Conservation (phyloP, 257 asterid genomes). For the Salvia miltiorrhiza region DNA sequence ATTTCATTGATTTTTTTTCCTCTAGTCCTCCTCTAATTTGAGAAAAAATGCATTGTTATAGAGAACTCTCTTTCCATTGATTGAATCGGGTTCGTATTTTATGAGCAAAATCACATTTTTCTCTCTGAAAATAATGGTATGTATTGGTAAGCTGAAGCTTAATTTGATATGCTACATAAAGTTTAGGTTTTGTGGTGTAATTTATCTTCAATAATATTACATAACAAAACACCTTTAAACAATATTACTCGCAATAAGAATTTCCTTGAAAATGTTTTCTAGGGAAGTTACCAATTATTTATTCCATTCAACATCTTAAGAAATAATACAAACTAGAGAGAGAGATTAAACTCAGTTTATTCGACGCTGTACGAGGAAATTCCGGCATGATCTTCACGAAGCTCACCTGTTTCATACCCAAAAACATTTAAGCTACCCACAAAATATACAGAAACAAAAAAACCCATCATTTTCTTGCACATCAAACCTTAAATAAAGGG, state of each 20-base stretch:
- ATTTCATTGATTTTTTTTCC: neutral
- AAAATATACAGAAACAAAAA: neutral
- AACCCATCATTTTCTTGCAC: neutral
- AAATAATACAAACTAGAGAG: neutral
- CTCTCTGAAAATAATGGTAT: too few relatives aligned
- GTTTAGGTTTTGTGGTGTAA: too few relatives aligned
- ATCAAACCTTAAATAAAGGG: slow-evolving; percentile 80
- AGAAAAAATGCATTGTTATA: neutral
- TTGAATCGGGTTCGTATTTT: neutral
- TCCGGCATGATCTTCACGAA: slow-evolving; percentile 58
- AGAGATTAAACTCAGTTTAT: slow-evolving; percentile 49
- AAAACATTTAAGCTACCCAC: neutral
- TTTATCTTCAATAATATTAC: too few relatives aligned
- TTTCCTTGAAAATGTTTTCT: too few relatives aligned
- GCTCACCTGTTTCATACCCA: slow-evolving; percentile 48
- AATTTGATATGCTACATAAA: too few relatives aligned
- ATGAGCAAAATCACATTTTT: too few relatives aligned
- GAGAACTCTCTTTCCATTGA: neutral
- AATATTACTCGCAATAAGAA: too few relatives aligned
- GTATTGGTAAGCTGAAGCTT: too few relatives aligned
- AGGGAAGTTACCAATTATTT: too few relatives aligned
- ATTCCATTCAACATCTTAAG: too few relatives aligned
- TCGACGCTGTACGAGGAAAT: slow-evolving; percentile 93
- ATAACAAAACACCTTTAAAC: too few relatives aligned
- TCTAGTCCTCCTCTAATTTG: neutral